A percentile compares a stretch with the other conserved stretches of the same genome.
phyloP scores from a whole-genome alignment of 257 asterid genomes.

The Galeopsis tetrahit region DNA sequence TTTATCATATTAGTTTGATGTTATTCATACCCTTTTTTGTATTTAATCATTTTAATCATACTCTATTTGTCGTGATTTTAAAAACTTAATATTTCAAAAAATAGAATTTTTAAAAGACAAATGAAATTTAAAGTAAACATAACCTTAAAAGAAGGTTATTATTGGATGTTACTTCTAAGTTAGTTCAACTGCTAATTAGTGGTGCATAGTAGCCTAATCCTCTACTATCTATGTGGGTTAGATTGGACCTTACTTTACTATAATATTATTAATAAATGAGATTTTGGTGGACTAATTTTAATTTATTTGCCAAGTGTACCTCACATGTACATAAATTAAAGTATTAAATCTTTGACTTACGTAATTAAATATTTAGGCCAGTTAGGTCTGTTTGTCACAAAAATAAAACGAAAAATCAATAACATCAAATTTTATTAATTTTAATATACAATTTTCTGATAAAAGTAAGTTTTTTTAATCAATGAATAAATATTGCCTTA shows the following conservation, averaged over 20 bases:
- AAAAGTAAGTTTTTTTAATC: neutral
- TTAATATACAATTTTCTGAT: neutral
- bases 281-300: conserved; percentile 16
- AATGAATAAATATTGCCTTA: too few relatives aligned
- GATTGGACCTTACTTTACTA: neutral
- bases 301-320: conserved; percentile 13
- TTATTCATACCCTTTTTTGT: too few relatives aligned
- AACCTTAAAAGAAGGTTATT: neutral
- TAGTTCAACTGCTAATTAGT: conserved; percentile 13
- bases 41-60: too few relatives aligned
- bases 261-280: neutral
- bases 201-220: conserved; percentile 18
- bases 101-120: too few relatives aligned
- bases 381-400: too few relatives aligned
- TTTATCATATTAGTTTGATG: too few relatives aligned
- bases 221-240: neutral
- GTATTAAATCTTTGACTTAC: neutral
- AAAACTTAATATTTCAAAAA: too few relatives aligned
- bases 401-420: neutral
- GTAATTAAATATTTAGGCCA: too few relatives aligned
- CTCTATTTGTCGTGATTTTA: too few relatives aligned
- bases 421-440: neutral
- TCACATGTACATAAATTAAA: neutral
- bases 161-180: neutral
- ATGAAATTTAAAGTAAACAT: too few relatives aligned